Evolutionary conservation across 2,329 filamentous ascomycete genomes (phyloP), one percentile per base, ranked within the genome.

Genomic region (Pseudovirgaria hyperparasitica): DNA sequence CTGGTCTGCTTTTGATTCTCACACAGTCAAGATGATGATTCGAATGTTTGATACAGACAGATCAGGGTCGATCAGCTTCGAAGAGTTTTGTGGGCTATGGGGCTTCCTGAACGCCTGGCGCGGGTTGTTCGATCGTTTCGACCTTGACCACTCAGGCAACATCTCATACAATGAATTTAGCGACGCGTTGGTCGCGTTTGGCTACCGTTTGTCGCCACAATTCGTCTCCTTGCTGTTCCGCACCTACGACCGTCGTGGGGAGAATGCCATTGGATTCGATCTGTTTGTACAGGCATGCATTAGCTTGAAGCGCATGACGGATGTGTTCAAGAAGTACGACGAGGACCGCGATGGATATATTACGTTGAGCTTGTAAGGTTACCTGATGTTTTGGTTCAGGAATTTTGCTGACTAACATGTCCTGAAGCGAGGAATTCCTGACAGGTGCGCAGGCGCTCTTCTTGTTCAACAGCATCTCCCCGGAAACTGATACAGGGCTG

Each of bases 301-400:
- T 50, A 85, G 76, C 43, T 65, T 98, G 45, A 94, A 96, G 70
- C 72, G 90, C 42, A 96, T 98, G 87, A 98, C 90, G 33, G 90
- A 98, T 55, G 85, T 93, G 16, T 98, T 98, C 55, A 98, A 98
- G 67, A 87, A 86, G 58, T 98, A 96, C 54, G 90, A 98, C 43
- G 82, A 92, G 45, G 90, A 98, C 55, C 72, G 90, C 22, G 90
- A 96, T 57, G 90, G 90, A 2, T 96, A 86, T 36, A 68, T 68
- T 34, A 68, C 64, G 22, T 40, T 68, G 42, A 66, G 62, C 42
- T 68, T 68, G 62, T 65, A 52, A 58, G 63, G 63, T 25, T 16
- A 5, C n/a, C 16, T 11, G 13, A 11, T 9, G 9, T 12, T 20
- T 20, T 12, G 11, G 19, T 15, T 19, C n/a, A 23, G 4, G 15